A percentile compares a stretch with the other conserved stretches of the same genome.
These are phyloP conservation scores for Malassezia sp. DNA, from an alignment of 1,284 basidiomycete species.

Conservation along the genomic window DNA sequence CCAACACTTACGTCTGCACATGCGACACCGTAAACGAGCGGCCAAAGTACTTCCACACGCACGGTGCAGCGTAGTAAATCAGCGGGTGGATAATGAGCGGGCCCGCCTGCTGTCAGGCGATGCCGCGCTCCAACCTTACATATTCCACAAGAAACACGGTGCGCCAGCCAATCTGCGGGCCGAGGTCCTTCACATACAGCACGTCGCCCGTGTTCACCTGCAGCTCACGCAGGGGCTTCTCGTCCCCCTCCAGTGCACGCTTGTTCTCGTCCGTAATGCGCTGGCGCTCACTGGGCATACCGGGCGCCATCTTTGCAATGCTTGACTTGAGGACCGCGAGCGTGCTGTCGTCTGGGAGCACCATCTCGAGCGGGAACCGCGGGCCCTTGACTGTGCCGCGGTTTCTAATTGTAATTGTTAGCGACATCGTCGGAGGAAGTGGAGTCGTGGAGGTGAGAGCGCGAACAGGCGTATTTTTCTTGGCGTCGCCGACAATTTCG, in stretches of 20 bases:
- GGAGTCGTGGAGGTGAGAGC: no score
- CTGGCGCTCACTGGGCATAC: slow-evolving; percentile 30
- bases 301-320: slow-evolving; percentile 20
- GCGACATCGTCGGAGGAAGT: slow-evolving; percentile 1
- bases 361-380: slow-evolving; percentile 12
- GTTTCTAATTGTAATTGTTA: neutral
- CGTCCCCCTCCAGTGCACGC: slow-evolving; percentile 31
- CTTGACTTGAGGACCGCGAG: slow-evolving; percentile 31
- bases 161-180: slow-evolving; percentile 42
- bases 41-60: slow-evolving; percentile 54
- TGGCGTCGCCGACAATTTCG: no score
- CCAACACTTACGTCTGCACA: slow-evolving; percentile 58
- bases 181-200: slow-evolving; percentile 42
- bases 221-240: slow-evolving; percentile 22
- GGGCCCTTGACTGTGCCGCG: slow-evolving; percentile 10
- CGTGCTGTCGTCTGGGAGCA: slow-evolving; percentile 19
- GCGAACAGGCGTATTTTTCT: no score
- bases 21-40: slow-evolving; percentile 57
- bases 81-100: slow-evolving; percentile 84
- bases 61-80: slow-evolving; percentile 61
- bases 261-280: slow-evolving; percentile 37
- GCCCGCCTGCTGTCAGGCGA: slow-evolving; percentile 56
- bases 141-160: slow-evolving; percentile 46
- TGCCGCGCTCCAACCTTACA: slow-evolving; percentile 13
- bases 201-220: slow-evolving; percentile 21